Base-by-base conservation (phyloP, 108 stramenopile genomes). In the Ochromonas danica region DNA sequence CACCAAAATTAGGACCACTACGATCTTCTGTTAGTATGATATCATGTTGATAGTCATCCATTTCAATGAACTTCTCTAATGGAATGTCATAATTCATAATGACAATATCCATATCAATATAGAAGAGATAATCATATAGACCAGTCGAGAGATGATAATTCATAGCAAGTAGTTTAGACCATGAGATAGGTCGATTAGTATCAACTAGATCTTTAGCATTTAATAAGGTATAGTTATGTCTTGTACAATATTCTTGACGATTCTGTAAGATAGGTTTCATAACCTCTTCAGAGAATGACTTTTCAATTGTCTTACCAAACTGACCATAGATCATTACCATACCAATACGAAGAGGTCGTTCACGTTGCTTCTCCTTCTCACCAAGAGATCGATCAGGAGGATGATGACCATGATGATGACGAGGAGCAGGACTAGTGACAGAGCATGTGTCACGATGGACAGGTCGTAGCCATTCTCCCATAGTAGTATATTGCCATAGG, bases 71-170 rank as follows among this genome's bases (percentile, higher is more conserved):
- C 62, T 39, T 42, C 78, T 81, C 80, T 38, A 84, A 63, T 67
- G 71, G 65, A 40, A 79, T 42, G 25, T 39, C 2, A 33, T 78
- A 79, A 57, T 84, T 83, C 83, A 82, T 83, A 36, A 84, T 31
- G 80, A 84, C 71, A 40, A 81, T 82, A 78, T 84, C 83, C 77
- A 82, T 78, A 71, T 84, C 83, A 27, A 84, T 61, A 38, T 81
- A 83, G 0, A 81, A 43, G 14, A 82, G 70, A 36, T 80, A 84
- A 43, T 84, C 83, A 77, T 61, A 82, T n/a, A n/a, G n/a, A n/a
- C n/a, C n/a, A 61, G 41, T 28, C 14, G 17, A 22, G 0, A 84
- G 82, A 65, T 82, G 45, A n/a, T 75, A 42, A 22, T n/a, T n/a
- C 39, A 84, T 39, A 17, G 80, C 82, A 42, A 79, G n/a, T 31